Conservation (phyloP, 306 rosid species). For the Quercus wislizeni region DNA sequence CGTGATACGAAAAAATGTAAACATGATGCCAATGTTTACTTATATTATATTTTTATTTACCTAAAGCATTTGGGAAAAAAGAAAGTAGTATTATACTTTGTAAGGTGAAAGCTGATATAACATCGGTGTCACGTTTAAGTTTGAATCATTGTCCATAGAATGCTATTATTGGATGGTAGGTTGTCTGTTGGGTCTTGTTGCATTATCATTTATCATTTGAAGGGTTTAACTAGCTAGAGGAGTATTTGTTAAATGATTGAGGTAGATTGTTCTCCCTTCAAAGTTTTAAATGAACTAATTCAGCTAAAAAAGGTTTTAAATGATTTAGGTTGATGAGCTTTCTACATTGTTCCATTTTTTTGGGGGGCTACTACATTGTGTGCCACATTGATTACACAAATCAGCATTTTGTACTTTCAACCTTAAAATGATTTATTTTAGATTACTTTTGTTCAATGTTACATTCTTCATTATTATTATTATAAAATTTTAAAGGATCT, state of each 20-base stretch:
- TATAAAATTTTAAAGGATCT: too few species aligned
- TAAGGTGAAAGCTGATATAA: not conserved
- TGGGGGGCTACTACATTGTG: not conserved
- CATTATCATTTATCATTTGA: not conserved
- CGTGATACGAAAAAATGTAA: too few species aligned
- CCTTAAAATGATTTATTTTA: not conserved
- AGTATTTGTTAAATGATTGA: constrained; percentile 20
- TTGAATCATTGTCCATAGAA: constrained; percentile 11
- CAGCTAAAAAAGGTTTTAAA: not conserved
- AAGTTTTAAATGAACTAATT: constrained; percentile 14
- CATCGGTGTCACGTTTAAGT: not conserved
- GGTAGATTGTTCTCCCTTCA: constrained; percentile 10
- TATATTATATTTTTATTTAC: too few species aligned
- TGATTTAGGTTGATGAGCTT: constrained; percentile 30
- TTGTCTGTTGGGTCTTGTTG: constrained; percentile 29
- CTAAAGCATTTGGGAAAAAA: not conserved
- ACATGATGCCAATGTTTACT: too few species aligned
- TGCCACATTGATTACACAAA: not conserved
- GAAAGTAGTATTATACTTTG: not conserved
- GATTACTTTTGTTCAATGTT: not conserved
- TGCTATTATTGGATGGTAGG: constrained; percentile 32
- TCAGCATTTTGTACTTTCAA: constrained; percentile 4
- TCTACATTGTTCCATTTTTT: constrained; percentile 15
- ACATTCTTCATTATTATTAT: not conserved
- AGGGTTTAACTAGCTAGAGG: not conserved